phyloP scores from a whole-genome alignment of 148 eudicot species.

The Nepenthes mirabilis region DNA sequence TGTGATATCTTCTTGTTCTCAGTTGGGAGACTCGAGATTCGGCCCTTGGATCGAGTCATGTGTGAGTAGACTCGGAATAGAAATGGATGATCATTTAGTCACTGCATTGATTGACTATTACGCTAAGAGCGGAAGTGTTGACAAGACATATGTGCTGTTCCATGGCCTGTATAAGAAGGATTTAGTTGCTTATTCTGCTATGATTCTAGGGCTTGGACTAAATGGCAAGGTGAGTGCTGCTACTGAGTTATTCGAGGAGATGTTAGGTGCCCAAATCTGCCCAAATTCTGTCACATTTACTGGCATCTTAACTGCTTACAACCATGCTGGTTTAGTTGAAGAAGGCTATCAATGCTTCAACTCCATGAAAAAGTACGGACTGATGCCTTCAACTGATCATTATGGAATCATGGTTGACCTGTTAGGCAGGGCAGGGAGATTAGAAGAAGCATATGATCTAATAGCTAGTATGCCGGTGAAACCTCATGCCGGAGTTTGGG shows the following conservation, averaged over 20 bases:
- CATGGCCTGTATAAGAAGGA: slow-evolving; percentile 45
- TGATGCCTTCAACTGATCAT: slow-evolving; percentile 59
- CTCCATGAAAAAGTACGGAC: slow-evolving; percentile 38
- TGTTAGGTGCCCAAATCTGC: slow-evolving; percentile 28
- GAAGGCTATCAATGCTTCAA: slow-evolving; percentile 60
- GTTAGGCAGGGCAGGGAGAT: slow-evolving; percentile 59
- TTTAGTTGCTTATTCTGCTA: slow-evolving; percentile 70
- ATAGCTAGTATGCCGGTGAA: slow-evolving; percentile 65
- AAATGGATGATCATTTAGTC: slow-evolving; percentile 57
- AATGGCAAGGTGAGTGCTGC: slow-evolving; percentile 50
- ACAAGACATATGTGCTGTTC: slow-evolving; percentile 48
- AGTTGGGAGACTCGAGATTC: slow-evolving; percentile 44
- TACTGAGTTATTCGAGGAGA: slow-evolving; percentile 47
- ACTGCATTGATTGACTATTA: slow-evolving; percentile 67
- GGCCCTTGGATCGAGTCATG: slow-evolving; percentile 48
- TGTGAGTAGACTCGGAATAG: slow-evolving; percentile 27
- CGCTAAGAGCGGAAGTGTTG: slow-evolving; percentile 63
- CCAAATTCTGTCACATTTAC: slow-evolving; percentile 63
- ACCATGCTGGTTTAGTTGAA: slow-evolving; percentile 72
- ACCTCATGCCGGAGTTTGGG: slow-evolving; percentile 89
- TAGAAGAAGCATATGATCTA: slow-evolving; percentile 60
- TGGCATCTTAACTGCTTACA: slow-evolving; percentile 69
- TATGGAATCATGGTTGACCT: slow-evolving; percentile 75
- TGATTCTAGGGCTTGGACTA: slow-evolving; percentile 73
- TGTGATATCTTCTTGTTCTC: slow-evolving; percentile 75